phyloP scores from a whole-genome alignment of 1,139 yeast genomes.

The Kurtzmaniella quercitrusa region DNA sequence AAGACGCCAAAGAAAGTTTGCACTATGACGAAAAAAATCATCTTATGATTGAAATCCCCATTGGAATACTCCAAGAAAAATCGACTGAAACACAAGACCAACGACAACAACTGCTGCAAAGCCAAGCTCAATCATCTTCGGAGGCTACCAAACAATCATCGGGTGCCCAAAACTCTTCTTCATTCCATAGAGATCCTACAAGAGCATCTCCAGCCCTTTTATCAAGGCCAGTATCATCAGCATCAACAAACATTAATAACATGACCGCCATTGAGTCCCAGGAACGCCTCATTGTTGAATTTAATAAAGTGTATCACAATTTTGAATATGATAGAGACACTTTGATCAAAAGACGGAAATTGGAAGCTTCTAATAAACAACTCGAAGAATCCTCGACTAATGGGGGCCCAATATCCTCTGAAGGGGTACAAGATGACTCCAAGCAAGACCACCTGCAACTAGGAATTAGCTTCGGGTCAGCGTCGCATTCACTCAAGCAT shows the following conservation, averaged over 20 bases:
- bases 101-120: slow-evolving; percentile 2
- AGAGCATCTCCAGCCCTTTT: not conserved
- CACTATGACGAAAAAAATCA: slow-evolving; percentile 24
- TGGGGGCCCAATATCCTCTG: not conserved
- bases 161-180: not conserved
- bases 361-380: slow-evolving; percentile 76
- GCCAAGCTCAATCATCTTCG: not conserved
- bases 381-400: slow-evolving; percentile 36
- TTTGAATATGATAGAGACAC: slow-evolving; percentile 84
- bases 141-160: no score
- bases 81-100: not conserved
- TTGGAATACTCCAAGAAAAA: slow-evolving; percentile 15
- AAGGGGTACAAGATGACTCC: not conserved
- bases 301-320: slow-evolving; percentile 68
- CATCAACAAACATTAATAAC: slow-evolving; percentile 7
- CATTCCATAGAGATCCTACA: not conserved
- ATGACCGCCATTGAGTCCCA: slow-evolving; percentile 26
- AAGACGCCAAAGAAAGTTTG: slow-evolving; percentile 5
- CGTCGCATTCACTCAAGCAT: slow-evolving; percentile 80
- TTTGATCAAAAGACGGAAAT: slow-evolving; percentile 66
- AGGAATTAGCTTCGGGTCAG: slow-evolving; percentile 62
- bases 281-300: slow-evolving; percentile 36
- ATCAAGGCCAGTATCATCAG: not conserved
- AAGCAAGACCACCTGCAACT: slow-evolving; percentile 11
- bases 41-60: slow-evolving; percentile 29